Evolutionary conservation across 2,329 filamentous ascomycete genomes (phyloP).

Genomic region (Ilyonectria destructans): DNA sequence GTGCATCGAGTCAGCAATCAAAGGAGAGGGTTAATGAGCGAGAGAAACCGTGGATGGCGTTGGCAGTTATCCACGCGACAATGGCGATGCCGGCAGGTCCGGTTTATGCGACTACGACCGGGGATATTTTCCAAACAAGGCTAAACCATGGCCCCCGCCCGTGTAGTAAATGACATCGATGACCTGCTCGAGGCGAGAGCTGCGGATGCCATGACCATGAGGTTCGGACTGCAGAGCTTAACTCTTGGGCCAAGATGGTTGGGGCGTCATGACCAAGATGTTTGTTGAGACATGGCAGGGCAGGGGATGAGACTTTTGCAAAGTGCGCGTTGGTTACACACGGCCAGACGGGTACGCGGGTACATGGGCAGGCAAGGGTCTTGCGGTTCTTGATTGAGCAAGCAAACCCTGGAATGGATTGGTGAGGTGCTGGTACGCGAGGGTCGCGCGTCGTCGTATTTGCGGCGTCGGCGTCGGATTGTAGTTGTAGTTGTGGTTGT

Average conservation of each 20-base stretch:
- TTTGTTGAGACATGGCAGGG: constrained; percentile 8
- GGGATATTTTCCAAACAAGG: background rate
- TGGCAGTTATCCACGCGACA: background rate
- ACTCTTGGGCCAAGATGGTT: background rate
- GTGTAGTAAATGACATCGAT: background rate
- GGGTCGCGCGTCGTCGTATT: constrained; percentile 26
- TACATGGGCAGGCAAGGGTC: background rate
- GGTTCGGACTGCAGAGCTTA: background rate
- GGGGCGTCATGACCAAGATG: background rate
- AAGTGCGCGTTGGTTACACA: background rate
- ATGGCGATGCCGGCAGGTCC: background rate
- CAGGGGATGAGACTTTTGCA: background rate
- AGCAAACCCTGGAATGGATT: constrained; percentile 16
- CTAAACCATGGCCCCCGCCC: background rate
- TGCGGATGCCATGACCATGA: background rate
- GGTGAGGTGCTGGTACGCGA: constrained; percentile 14
- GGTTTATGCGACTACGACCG: background rate
- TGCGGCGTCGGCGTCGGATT: constrained; percentile 22
- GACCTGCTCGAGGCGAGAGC: background rate
- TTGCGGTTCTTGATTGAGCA: constrained; percentile 1
- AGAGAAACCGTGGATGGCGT: background rate
- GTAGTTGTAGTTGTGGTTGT: constrained; percentile 25
- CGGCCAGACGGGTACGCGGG: background rate
- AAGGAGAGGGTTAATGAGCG: background rate
- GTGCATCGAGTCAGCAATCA: background rate